phyloP scores from a whole-genome alignment of 768 basidiomycete species.

The Trametes cingulata region DNA sequence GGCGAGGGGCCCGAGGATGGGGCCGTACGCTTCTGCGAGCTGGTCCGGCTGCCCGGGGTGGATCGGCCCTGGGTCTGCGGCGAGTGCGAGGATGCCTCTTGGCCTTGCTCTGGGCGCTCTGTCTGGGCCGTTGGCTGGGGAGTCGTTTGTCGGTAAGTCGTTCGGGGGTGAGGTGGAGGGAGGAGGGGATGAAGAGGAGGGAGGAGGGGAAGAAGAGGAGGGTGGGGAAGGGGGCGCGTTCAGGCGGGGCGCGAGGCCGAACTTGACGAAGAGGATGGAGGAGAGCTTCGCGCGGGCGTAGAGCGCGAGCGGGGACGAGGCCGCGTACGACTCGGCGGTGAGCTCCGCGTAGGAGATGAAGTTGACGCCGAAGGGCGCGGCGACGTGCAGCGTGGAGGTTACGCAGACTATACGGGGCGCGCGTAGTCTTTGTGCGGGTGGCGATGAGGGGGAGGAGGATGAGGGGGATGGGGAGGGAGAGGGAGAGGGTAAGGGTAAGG shows the following conservation, averaged over 20 bases:
- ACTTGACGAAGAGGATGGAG: constrained; percentile 40
- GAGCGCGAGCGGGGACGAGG: constrained; percentile 30
- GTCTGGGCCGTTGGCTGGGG: too few relatives aligned
- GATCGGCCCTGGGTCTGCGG: constrained; percentile 33
- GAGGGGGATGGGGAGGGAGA: neutral
- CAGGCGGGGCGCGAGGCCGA: constrained; percentile 26
- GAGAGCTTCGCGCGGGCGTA: constrained; percentile 45
- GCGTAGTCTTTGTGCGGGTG: constrained; percentile 24
- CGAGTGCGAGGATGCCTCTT: constrained; percentile 28
- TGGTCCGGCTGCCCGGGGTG: constrained; percentile 32
- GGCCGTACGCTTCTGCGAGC: constrained; percentile 31
- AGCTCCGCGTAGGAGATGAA: constrained; percentile 42
- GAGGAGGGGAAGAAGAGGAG: neutral
- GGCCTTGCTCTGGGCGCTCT: neutral
- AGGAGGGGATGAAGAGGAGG: too few relatives aligned
- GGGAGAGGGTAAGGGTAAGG: neutral
- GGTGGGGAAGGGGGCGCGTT: neutral
- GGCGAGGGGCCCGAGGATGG: constrained; percentile 23
- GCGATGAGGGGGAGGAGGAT: neutral
- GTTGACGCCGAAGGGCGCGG: constrained; percentile 34
- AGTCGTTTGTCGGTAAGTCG: neutral
- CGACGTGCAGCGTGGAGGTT: constrained; percentile 41
- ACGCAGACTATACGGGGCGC: constrained; percentile 42
- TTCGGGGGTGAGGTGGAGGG: constrained; percentile 5
- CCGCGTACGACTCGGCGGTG: constrained; percentile 31